Conservation (phyloP, 1,284 basidiomycete species). For the Melampsora larici-populina region DNA sequence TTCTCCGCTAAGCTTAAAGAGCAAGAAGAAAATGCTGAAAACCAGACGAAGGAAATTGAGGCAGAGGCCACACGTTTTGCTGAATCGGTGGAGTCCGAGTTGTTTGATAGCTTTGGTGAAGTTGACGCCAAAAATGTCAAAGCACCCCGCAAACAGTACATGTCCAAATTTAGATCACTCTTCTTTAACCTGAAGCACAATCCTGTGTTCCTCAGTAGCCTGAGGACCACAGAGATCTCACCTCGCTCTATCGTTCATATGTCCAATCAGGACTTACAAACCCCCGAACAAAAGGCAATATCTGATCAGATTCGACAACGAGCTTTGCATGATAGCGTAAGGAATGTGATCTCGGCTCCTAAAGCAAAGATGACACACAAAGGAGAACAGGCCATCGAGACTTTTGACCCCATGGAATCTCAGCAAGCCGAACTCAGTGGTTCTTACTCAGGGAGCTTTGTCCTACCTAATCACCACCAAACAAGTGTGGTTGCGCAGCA, state of each 20-base stretch:
- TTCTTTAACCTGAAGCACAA: conserved; percentile 40
- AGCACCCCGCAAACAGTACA: conserved; percentile 36
- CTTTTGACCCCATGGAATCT: conserved; percentile 54
- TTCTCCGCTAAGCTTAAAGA: conserved; percentile 11
- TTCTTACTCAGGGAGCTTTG: background rate
- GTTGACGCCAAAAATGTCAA: conserved; percentile 32
- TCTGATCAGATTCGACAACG: conserved; percentile 75
- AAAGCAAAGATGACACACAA: conserved; percentile 84
- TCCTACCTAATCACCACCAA: background rate
- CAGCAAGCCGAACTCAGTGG: conserved; percentile 1
- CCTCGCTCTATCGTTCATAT: conserved; percentile 62
- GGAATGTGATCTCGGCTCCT: conserved; percentile 67
- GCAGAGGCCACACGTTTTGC: conserved; percentile 24
- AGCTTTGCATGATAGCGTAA: conserved; percentile 73
- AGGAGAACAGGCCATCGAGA: conserved; percentile 78
- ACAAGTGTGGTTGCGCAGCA: background rate
- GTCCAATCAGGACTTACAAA: conserved; percentile 77
- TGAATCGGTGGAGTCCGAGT: conserved; percentile 34
- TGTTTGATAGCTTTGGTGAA: conserved; percentile 39
- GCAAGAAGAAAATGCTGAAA: background rate
- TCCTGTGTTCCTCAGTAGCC: conserved; percentile 24
- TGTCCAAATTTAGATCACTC: conserved; percentile 37
- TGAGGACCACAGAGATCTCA: conserved; percentile 25
- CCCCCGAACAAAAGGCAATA: conserved; percentile 72
- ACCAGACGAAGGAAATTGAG: background rate